A percentile compares a stretch with the other conserved stretches of the same genome.
Conservation (phyloP, 169 alveolate species). For the Amoebophrya sp. region DNA sequence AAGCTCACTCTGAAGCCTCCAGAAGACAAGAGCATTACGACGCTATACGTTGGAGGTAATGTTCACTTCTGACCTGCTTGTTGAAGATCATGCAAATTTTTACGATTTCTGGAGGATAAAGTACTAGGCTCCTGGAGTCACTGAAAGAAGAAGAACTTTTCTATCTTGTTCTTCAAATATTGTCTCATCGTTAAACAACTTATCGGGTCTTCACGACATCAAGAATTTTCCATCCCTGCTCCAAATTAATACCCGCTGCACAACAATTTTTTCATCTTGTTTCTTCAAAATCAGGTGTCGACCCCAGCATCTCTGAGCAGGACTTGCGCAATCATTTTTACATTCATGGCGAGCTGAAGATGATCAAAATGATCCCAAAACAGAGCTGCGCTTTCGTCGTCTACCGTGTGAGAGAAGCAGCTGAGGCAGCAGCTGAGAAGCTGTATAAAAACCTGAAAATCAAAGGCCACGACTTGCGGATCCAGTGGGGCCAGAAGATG, state of each 20-base stretch:
- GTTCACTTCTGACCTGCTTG: too few relatives aligned
- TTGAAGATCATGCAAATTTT: too few relatives aligned
- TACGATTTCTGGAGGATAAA: constrained; percentile 2
- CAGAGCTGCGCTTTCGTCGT: constrained; percentile 62
- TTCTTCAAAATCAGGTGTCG: too few relatives aligned
- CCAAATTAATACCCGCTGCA: too few relatives aligned
- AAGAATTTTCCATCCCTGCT: too few relatives aligned
- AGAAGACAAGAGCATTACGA: constrained; percentile 60
- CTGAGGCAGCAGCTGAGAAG: constrained; percentile 62
- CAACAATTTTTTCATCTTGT: too few relatives aligned
- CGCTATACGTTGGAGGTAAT: constrained; percentile 63
- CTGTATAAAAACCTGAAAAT: constrained; percentile 47
- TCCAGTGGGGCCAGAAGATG: neutral
- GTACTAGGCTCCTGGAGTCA: too few relatives aligned
- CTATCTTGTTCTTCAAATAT: too few relatives aligned
- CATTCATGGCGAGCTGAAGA: constrained; percentile 59
- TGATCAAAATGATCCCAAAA: constrained; percentile 54
- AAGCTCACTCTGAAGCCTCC: constrained; percentile 55
- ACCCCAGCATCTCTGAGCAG: constrained; percentile 42
- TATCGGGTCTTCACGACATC: too few relatives aligned
- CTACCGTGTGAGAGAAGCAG: constrained; percentile 58
- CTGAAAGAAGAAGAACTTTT: too few relatives aligned
- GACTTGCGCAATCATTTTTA: constrained; percentile 51
- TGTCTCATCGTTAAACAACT: too few relatives aligned
- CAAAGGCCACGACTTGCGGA: constrained; percentile 39